Conservation (phyloP, 805 yeast genomes). For the Tetrapisispora fleetii region DNA sequence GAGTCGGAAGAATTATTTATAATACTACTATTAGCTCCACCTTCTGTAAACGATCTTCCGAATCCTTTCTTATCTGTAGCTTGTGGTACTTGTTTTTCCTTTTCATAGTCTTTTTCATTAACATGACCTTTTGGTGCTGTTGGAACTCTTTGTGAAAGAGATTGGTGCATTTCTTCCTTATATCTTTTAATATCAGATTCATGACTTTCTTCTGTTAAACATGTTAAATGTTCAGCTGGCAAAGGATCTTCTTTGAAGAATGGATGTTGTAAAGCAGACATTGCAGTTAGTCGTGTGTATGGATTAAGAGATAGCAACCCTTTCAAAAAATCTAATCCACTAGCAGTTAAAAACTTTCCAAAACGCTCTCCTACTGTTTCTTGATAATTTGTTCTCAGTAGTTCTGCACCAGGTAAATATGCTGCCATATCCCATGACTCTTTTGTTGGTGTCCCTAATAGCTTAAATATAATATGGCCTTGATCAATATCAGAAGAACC, state of each 20-base stretch:
- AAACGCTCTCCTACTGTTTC: constrained; percentile 44
- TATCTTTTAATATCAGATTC: constrained; percentile 68
- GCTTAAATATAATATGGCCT: constrained; percentile 65
- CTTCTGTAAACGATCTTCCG: background rate
- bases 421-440: constrained; percentile 53
- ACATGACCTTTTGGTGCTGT: constrained; percentile 28
- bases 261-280: constrained; percentile 59
- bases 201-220: constrained; percentile 76
- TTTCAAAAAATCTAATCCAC: constrained; percentile 46
- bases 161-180: constrained; percentile 33
- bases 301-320: constrained; percentile 67
- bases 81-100: background rate
- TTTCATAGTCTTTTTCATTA: background rate
- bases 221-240: constrained; percentile 49
- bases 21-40: background rate
- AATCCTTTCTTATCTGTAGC: background rate
- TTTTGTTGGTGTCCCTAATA: constrained; percentile 70
- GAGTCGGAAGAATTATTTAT: background rate
- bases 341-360: constrained; percentile 28
- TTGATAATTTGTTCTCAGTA: constrained; percentile 25
- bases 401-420: constrained; percentile 42
- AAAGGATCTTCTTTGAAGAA: constrained; percentile 62
- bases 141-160: constrained; percentile 27
- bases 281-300: constrained; percentile 60
- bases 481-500: constrained; percentile 86